Evolutionary conservation across 1,284 basidiomycete genomes (phyloP).

Genomic region (Ustilago sp.): DNA sequence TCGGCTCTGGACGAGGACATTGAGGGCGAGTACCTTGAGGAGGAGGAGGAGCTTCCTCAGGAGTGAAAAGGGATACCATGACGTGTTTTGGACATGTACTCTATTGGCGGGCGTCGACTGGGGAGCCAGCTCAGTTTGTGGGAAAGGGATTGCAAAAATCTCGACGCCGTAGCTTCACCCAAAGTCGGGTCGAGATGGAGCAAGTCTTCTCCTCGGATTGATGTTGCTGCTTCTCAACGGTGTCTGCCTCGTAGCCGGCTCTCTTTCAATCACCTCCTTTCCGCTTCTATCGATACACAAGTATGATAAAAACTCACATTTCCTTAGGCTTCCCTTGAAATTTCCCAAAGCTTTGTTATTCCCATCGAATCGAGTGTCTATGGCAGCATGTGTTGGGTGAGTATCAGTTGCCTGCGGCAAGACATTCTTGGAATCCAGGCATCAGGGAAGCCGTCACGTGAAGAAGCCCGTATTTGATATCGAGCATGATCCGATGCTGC

Average conservation of each 20-base stretch:
- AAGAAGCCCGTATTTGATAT: background rate
- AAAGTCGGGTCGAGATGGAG: slow-evolving; percentile 10
- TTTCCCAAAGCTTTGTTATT: slow-evolving; percentile 5
- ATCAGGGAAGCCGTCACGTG: background rate
- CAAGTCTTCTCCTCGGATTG: background rate
- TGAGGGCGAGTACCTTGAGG: slow-evolving; percentile 64
- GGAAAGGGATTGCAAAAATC: background rate
- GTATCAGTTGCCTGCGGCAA: background rate
- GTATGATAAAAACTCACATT: background rate
- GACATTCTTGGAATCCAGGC: no score
- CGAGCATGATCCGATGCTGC: no score
- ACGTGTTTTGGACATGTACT: slow-evolving; percentile 8
- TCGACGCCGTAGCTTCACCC: slow-evolving; percentile 12
- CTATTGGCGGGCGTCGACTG: background rate
- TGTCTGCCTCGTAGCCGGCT: slow-evolving; percentile 9
- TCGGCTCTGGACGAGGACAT: slow-evolving; percentile 71
- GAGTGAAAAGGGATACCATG: slow-evolving; percentile 25
- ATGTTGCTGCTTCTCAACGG: background rate
- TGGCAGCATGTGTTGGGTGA: background rate
- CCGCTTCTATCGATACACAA: slow-evolving; percentile 18
- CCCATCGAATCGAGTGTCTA: background rate
- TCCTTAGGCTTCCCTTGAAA: background rate
- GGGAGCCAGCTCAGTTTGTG: background rate
- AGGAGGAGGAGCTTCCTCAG: slow-evolving; percentile 57
- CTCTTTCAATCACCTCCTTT: slow-evolving; percentile 4